These are phyloP conservation scores for Capronia coronata DNA, from an alignment of 2,329 filamentous ascomycete genomes.

Conservation along the genomic window DNA sequence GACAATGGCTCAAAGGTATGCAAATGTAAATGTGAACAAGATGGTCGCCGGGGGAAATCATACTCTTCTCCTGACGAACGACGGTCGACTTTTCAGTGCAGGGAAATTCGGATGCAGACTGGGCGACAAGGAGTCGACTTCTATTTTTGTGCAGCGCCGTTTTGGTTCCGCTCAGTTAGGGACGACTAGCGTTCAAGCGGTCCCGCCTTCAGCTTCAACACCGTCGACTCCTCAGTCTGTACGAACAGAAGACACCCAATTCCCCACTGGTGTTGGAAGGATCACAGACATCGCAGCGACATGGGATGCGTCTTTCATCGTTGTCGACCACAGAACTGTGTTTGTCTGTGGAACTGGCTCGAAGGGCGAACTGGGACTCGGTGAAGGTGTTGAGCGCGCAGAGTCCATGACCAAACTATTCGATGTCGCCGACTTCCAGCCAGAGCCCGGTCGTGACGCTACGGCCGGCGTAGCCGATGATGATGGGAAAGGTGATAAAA, in stretches of 20 bases:
- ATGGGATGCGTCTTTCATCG: constrained; percentile 67
- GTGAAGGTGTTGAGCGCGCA: constrained; percentile 32
- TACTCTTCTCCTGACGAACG: constrained; percentile 62
- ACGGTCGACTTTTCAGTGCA: constrained; percentile 57
- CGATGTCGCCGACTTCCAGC: constrained; percentile 15
- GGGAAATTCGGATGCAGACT: constrained; percentile 49
- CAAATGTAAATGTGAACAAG: constrained; percentile 18
- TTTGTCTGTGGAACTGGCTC: constrained; percentile 60
- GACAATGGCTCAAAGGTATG: neutral
- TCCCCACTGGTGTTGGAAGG: neutral
- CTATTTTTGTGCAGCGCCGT: constrained; percentile 7
- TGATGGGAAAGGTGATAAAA: neutral
- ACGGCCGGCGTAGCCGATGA: neutral
- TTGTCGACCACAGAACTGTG: constrained; percentile 44
- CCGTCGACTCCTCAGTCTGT: neutral
- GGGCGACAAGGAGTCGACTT: neutral
- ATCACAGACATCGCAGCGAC: constrained; percentile 58
- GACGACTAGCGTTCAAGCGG: too few relatives aligned
- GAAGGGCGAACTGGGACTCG: constrained; percentile 68
- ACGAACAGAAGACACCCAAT: neutral
- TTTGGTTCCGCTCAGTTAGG: too few relatives aligned
- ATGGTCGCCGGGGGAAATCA: constrained; percentile 75
- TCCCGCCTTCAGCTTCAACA: neutral
- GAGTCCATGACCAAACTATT: constrained; percentile 6
- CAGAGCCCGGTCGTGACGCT: neutral